Conservation (phyloP, 2,329 filamentous ascomycete species). For the Sordariomycetes sp. region DNA sequence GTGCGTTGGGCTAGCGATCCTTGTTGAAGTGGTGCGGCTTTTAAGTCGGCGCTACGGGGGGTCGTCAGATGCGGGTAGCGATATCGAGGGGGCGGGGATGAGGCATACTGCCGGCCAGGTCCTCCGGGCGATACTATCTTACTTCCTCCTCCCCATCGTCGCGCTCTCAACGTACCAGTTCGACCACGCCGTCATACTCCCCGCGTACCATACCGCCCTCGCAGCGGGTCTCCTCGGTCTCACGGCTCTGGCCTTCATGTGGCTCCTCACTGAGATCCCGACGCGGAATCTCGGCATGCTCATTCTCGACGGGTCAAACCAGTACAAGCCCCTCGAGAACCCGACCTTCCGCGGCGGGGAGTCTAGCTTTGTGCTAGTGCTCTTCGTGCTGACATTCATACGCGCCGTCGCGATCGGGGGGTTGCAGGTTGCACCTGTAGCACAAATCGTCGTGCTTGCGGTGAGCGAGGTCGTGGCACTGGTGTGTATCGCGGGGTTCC, state of each 20-base stretch:
- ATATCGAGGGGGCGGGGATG: conserved; percentile 1
- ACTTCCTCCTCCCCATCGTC: conserved; percentile 59
- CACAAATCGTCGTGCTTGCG: conserved; percentile 54
- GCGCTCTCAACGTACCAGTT: conserved; percentile 63
- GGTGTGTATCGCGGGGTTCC: conserved; percentile 9
- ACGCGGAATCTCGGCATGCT: conserved; percentile 15
- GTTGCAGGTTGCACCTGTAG: conserved; percentile 40
- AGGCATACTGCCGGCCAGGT: conserved; percentile 25
- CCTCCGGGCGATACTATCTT: conserved; percentile 61
- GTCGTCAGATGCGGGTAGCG: conserved; percentile 25
- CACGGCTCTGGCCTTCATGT: conserved; percentile 13
- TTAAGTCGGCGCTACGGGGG: neutral
- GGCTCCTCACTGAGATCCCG: conserved; percentile 13
- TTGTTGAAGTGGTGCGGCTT: neutral
- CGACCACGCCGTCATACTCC: conserved; percentile 7
- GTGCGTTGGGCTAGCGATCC: neutral
- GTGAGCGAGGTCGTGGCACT: conserved; percentile 58
- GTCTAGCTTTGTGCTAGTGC: conserved; percentile 50
- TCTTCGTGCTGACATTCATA: conserved; percentile 49
- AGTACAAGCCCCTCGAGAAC: conserved; percentile 32
- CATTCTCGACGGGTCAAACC: conserved; percentile 42
- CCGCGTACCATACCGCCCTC: conserved; percentile 19
- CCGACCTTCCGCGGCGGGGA: conserved; percentile 23
- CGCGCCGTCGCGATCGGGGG: conserved; percentile 56
- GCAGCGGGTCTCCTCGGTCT: conserved; percentile 10